Base-by-base conservation (phyloP, 441 rosid genomes). In the Melastoma candidum region DNA sequence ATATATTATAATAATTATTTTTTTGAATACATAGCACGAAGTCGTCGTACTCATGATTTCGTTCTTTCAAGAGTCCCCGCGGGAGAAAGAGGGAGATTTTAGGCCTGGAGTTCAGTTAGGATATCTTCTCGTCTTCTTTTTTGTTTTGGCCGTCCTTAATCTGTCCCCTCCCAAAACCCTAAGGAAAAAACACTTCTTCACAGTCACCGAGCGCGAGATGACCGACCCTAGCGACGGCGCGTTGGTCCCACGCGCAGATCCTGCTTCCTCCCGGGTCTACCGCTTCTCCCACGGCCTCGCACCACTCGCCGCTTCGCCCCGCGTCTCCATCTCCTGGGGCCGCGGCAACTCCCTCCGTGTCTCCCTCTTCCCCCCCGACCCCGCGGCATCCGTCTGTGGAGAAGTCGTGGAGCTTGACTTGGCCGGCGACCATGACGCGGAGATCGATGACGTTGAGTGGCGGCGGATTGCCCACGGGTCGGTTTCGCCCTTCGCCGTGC, bases 401-500 rank as follows among this genome's bases (percentile, higher is more conserved):
- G 65, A 84, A 47, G 92, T 79, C n/a, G 66, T 88, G 47, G 94
- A 85, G 66, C 79, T 88, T 51, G 78, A 63, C 60, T 85, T 82
- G 41, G 74, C 80, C 50, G 70, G 41, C 41, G 41, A 74, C 29
- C 84, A 77, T 43, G 95, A 78, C 41, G 74, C 79, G 44, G 92
- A 81, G 72, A 68, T 84, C 59, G 75, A 73, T 47, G 84, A 82
- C 52, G 79, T 74, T 17, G 71, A 79, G 67, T 72, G 94, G 92
- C 83, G 98, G 57, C 77, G 81, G 64, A 85, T 92, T 41, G 84
- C 81, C 1, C 88, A 84, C 51, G 97, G 92, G 22, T 88, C 97
- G 7, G 85, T 86, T 3, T 68, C 95, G n/a, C 96, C 97, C 4
- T 93, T 79, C 29, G 90, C 98, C 46, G 85, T 82, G 55, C 80